These are phyloP conservation scores for Boletellus ananas DNA, from an alignment of 768 basidiomycete species.

Conservation along the genomic window DNA sequence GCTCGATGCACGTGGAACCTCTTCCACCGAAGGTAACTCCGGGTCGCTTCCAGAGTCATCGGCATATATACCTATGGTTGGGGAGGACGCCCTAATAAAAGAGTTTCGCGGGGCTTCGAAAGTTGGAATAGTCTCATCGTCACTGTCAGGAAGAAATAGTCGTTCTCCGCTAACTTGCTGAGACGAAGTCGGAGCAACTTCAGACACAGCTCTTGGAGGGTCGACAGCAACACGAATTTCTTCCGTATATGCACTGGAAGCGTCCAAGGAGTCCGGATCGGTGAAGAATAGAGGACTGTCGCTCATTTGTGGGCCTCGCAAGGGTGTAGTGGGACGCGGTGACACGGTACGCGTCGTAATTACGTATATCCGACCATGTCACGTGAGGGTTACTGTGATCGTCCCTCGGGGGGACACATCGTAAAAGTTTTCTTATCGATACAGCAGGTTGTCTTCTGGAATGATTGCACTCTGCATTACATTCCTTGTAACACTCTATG, in stretches of 20 bases:
- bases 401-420: too few species aligned
- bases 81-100: constrained; percentile 15
- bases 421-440: too few species aligned
- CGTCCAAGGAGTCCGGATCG: constrained; percentile 45
- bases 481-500: constrained; percentile 10
- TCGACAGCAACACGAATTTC: neutral
- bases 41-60: constrained; percentile 30
- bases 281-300: constrained; percentile 50
- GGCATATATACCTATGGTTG: constrained; percentile 35
- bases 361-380: neutral
- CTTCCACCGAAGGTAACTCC: constrained; percentile 33
- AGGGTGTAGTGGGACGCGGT: too few species aligned
- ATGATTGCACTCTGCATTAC: constrained; percentile 2
- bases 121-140: constrained; percentile 37
- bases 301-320: constrained; percentile 9
- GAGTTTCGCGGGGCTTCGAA: constrained; percentile 5
- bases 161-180: constrained; percentile 26
- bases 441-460: too few species aligned
- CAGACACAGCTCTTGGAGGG: neutral
- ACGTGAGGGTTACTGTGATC: too few species aligned
- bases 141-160: constrained; percentile 42
- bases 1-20: constrained; percentile 38
- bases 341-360: constrained; percentile 4
- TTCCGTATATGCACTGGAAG: constrained; percentile 6
- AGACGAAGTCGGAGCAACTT: constrained; percentile 3